Evolutionary conservation across 768 basidiomycete species (phyloP), one percentile per base, ranked within the genome.

Genomic region (Leucogyrophana mollusca): DNA sequence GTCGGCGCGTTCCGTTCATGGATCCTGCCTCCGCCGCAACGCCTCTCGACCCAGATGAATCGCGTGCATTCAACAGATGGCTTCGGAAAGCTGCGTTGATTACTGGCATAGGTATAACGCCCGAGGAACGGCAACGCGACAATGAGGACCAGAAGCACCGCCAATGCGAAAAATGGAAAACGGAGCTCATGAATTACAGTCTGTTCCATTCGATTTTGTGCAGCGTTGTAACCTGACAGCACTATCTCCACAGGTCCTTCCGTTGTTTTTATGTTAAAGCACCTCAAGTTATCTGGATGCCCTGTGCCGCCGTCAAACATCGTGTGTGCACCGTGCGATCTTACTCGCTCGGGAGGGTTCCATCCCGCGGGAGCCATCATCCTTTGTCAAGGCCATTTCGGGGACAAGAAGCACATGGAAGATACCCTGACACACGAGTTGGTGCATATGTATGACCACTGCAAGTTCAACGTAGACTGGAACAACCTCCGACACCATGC

Each of bases 381-480:
- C 6, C 71, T 99, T 2, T 99, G 95, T 61, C 83, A 93, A 50
- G 88, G 92, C 36, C 78, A 85, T 39, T 87, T 94, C 56, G 77
- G 83, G 62, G 80, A 74, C 64, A 85, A 90, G 61, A 78, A 77
- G 27, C 93, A 96, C 56, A 86, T 94, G 87, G 94, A 98, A 66
- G 82, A 91, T 58, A 95, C 94, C 23, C 71, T 99, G 25, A 78
- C 88, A 17, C 96, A 99, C 59, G 96, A 99, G 62, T 79, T 98
- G 37, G 69, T 98, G 20, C 96, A 98, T 61, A 84, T 93, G 78
- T 98, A 90, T 62, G 96, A 99, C 65, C 90, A 95, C 52, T 89
- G 90, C 68, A 83, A 83, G 65, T 98, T 98, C 72, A 90, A 92
- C 51, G 88, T 96, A 1, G 83, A 96, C 64, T 96, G 91, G 94